Conservation (phyloP, 306 rosid genomes). For the Mimosa bimucronata region DNA sequence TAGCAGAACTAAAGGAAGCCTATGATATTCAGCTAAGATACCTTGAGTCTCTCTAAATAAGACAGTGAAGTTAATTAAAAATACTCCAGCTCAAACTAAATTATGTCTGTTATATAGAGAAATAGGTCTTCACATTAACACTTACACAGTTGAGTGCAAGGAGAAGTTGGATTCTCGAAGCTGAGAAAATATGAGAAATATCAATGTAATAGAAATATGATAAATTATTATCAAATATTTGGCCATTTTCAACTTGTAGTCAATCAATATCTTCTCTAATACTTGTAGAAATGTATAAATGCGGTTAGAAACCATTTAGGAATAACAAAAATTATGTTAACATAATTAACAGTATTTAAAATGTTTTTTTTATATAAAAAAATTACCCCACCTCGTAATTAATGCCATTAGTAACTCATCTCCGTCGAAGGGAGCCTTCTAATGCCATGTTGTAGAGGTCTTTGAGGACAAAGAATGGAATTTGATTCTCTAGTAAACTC, state of each 20-base stretch:
- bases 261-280: too few relatives aligned
- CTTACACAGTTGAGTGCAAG: neutral
- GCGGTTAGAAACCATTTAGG: too few relatives aligned
- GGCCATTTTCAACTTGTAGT: neutral
- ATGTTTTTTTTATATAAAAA: too few relatives aligned
- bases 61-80: slow-evolving; percentile 25
- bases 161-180: slow-evolving; percentile 7
- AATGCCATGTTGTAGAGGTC: too few relatives aligned
- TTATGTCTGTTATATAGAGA: slow-evolving; percentile 7
- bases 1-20: slow-evolving; percentile 79
- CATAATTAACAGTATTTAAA: too few relatives aligned
- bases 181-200: slow-evolving; percentile 1
- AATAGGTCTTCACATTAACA: neutral
- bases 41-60: slow-evolving; percentile 58
- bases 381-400: too few relatives aligned
- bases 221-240: slow-evolving; percentile 24
- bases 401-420: too few relatives aligned
- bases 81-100: neutral
- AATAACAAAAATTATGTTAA: too few relatives aligned
- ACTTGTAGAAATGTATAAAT: too few relatives aligned
- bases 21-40: slow-evolving; percentile 68
- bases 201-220: neutral
- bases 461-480: too few relatives aligned
- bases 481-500: too few relatives aligned
- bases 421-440: too few relatives aligned